These are phyloP conservation scores for Biancaea sappan DNA, from an alignment of 306 rosid genomes.

Conservation along the genomic window DNA sequence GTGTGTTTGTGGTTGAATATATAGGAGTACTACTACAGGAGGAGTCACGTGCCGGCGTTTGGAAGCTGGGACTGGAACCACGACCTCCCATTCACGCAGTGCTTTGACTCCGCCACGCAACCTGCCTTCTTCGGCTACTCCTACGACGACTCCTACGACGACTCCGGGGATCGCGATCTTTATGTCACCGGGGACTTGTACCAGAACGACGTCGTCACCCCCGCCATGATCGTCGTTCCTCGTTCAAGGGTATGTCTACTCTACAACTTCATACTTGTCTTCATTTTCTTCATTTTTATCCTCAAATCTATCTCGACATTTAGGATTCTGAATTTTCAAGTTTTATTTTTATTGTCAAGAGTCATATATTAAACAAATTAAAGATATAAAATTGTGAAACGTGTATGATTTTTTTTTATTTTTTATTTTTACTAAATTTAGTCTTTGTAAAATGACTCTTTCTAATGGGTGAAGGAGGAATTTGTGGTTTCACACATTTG, in stretches of 20 bases:
- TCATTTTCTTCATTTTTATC: no score
- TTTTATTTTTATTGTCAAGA: no score
- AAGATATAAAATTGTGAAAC: no score
- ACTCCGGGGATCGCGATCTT: conserved; percentile 54
- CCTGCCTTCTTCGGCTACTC: conserved; percentile 54
- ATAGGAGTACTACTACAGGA: conserved; percentile 62
- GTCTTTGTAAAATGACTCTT: no score
- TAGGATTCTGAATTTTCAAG: no score
- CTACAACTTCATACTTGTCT: background rate
- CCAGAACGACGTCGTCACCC: conserved; percentile 74
- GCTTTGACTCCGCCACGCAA: conserved; percentile 78
- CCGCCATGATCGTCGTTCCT: conserved; percentile 91
- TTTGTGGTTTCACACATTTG: no score
- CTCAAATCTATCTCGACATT: no score
- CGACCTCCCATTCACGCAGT: conserved; percentile 78
- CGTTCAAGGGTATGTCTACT: conserved; percentile 62
- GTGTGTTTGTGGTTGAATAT: background rate
- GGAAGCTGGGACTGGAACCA: conserved; percentile 98
- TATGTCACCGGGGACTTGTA: conserved; percentile 84
- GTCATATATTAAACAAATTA: no score
- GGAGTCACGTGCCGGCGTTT: conserved; percentile 77
- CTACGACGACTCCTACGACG: no score
- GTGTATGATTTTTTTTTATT: no score
- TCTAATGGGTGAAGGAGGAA: no score
- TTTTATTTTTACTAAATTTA: no score